Base-by-base conservation (phyloP, 2,329 filamentous ascomycete genomes). In the Drechslerella stenobrocha region DNA sequence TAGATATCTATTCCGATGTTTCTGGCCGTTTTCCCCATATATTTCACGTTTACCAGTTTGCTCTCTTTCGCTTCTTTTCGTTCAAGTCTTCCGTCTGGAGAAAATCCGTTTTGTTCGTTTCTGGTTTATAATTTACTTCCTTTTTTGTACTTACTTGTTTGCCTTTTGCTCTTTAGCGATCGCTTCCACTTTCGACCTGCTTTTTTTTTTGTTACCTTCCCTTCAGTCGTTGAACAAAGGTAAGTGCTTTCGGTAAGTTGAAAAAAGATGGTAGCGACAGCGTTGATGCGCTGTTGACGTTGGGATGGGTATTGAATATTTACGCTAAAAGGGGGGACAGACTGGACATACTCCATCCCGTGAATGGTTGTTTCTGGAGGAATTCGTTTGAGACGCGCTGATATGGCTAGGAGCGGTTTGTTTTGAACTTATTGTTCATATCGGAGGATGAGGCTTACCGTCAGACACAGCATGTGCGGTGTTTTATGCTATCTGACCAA, bases 51-150 rank as follows among this genome's bases (percentile, higher is more conserved):
- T 44, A 13, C 9, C 32, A 34, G 20, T 53, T 28, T 2, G 26
- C 46, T 40, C n/a, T 45, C 34, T 22, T 53, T 58, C 24, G 37
- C 58, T 59, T 44, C 44, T 44, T 50, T 30, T 66, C 52, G 50
- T 20, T 35, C 52, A 18, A 4, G 26, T 48, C 15, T 42, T 45
- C 23, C 9, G 13, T 55, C 24, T 24, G 32, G 28, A n/a, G 42
- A 44, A 22, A 48, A 50, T 66, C 47, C 46, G 23, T 42, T 57
- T 26, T 3, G 24, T 42, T 57, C 28, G 40, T 42, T 46, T 50
- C 50, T 44, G 44, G 15, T 50, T 45, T 44, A 35, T 28, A 15
- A 22, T 30, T 47, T 20, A 42, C 3, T n/a, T 42, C 9, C 9
- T 3, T 26, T 3, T 56, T 22, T 4, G 37, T 50, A 28, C 52